Evolutionary conservation across 495 filamentous ascomycete species (phyloP).

Genomic region (Daldinia childiae): DNA sequence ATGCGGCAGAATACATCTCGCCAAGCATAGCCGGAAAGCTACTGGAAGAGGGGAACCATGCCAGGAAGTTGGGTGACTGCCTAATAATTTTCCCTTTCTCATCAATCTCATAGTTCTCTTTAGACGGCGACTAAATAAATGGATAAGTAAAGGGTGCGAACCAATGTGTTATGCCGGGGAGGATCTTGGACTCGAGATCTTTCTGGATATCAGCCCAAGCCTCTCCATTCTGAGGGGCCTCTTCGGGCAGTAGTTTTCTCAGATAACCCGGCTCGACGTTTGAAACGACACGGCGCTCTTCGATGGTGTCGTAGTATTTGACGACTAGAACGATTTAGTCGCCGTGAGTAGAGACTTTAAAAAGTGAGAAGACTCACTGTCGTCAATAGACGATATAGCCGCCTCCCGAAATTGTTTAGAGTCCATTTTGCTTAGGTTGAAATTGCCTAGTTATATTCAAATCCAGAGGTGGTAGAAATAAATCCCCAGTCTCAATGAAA

Average conservation of each 20-base stretch:
- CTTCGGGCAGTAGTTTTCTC: constrained; percentile 76
- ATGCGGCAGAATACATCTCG: constrained; percentile 89
- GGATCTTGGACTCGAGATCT: constrained; percentile 88
- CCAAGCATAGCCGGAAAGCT: constrained; percentile 90
- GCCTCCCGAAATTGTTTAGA: constrained; percentile 82
- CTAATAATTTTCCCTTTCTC: constrained; percentile 41
- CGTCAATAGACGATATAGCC: constrained; percentile 82
- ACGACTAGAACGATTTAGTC: constrained; percentile 66
- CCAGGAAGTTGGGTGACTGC: constrained; percentile 94
- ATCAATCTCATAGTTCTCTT: not conserved
- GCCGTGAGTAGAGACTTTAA: not conserved
- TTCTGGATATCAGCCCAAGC: constrained; percentile 81
- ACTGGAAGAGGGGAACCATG: constrained; percentile 87
- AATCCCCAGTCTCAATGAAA: not conserved
- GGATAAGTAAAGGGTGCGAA: constrained; percentile 40
- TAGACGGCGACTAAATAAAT: not conserved
- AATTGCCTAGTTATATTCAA: not conserved
- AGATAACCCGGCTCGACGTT: constrained; percentile 89
- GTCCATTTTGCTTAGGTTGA: constrained; percentile 67
- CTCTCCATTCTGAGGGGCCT: constrained; percentile 78
- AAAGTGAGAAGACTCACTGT: constrained; percentile 66
- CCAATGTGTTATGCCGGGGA: constrained; percentile 96
- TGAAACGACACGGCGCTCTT: constrained; percentile 76
- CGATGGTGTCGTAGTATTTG: constrained; percentile 81
- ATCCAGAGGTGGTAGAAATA: not conserved